phyloP scores from a whole-genome alignment of 2,329 filamentous ascomycete genomes.

The Fusarium sp. region DNA sequence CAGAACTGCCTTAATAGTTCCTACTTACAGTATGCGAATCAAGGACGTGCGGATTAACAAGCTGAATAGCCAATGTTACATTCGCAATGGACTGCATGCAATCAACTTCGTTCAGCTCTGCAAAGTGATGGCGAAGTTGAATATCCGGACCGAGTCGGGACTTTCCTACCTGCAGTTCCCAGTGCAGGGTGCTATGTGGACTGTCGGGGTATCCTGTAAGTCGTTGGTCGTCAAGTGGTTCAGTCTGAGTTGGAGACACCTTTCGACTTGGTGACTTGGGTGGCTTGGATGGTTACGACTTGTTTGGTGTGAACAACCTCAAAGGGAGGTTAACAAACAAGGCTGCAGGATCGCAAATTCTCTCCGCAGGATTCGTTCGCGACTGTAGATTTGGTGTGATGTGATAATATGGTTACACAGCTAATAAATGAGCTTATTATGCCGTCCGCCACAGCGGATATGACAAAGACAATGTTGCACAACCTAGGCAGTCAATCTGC shows the following conservation, averaged over 20 bases:
- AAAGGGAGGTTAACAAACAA: conserved; percentile 22
- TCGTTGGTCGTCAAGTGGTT: conserved; percentile 24
- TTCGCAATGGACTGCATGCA: conserved; percentile 15
- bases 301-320: conserved; percentile 29
- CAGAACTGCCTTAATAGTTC: conserved; percentile 24
- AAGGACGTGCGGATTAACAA: conserved; percentile 4
- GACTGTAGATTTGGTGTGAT: conserved; percentile 27
- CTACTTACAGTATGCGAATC: conserved; percentile 6
- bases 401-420: conserved; percentile 32
- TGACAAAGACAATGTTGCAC: conserved; percentile 24
- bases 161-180: conserved; percentile 21
- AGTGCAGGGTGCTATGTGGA: conserved; percentile 16
- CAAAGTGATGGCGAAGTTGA: conserved; percentile 3
- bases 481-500: conserved; percentile 24
- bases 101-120: conserved; percentile 21
- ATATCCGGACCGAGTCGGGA: conserved; percentile 17
- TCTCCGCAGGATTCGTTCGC: conserved; percentile 12
- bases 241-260: conserved; percentile 16
- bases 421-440: conserved; percentile 33
- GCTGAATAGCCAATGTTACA: conserved; percentile 33
- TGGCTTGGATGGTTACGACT: conserved; percentile 10
- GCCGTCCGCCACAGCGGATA: conserved; percentile 35
- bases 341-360: conserved; percentile 26
- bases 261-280: conserved; percentile 11
- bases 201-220: conserved; percentile 13